phyloP scores from a whole-genome alignment of 768 basidiomycete species.

The Suillus occidentalis region DNA sequence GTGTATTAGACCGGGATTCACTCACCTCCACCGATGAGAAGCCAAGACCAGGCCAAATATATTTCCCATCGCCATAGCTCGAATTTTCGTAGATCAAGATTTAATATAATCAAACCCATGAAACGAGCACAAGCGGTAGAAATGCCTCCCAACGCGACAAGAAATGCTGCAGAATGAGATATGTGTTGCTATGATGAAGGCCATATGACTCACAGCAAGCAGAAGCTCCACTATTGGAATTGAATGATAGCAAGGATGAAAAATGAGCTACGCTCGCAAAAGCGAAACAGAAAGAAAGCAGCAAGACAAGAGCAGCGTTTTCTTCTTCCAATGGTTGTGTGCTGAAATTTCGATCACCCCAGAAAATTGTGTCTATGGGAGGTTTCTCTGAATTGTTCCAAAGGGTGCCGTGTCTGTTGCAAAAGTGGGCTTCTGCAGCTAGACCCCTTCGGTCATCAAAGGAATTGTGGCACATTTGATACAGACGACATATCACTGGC shows the following conservation, averaged over 20 bases:
- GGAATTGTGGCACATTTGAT: not conserved
- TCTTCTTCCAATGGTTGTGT: not conserved
- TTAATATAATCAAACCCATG: conserved; percentile 39
- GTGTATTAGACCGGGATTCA: not conserved
- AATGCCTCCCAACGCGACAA: conserved; percentile 47
- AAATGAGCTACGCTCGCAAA: conserved; percentile 33
- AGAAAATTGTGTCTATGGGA: not conserved
- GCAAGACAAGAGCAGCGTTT: conserved; percentile 19
- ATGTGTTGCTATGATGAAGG: not conserved
- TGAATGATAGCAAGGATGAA: conserved; percentile 31
- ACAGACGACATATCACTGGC: not conserved
- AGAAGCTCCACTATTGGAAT: conserved; percentile 12
- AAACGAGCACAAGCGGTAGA: conserved; percentile 38
- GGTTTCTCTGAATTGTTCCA: not conserved
- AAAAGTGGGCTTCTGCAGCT: not conserved
- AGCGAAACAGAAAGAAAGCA: conserved; percentile 30
- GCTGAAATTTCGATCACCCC: not conserved
- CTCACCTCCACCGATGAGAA: conserved; percentile 38
- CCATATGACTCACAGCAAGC: conserved; percentile 26
- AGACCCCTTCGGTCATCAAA: not conserved
- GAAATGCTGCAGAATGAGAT: conserved; percentile 35
- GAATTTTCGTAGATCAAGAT: conserved; percentile 34
- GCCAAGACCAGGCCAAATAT: conserved; percentile 29
- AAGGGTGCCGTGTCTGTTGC: not conserved
- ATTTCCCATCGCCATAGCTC: conserved; percentile 33